These are phyloP conservation scores for Telfairia occidentalis DNA, from an alignment of 331 rosid species.

Conservation along the genomic window DNA sequence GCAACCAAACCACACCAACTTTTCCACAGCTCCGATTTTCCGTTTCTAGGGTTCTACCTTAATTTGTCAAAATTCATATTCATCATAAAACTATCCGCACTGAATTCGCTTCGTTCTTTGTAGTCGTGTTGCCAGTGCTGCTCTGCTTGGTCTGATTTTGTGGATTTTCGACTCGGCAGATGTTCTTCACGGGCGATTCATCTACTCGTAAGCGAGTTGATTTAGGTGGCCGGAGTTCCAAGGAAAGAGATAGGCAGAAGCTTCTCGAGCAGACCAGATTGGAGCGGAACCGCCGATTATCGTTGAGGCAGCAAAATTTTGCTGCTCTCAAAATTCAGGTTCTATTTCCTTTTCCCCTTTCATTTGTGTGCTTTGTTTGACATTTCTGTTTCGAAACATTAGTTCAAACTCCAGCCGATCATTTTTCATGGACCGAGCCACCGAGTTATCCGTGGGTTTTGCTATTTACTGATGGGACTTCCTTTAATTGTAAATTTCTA, in stretches of 20 bases:
- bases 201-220: constrained; percentile 93
- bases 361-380: not conserved
- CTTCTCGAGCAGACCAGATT: constrained; percentile 81
- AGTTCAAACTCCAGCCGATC: not conserved
- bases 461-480: not conserved
- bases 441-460: not conserved
- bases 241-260: constrained; percentile 84
- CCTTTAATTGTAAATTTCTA: not conserved
- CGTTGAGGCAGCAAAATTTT: constrained; percentile 61
- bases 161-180: constrained; percentile 13
- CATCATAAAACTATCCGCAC: not conserved
- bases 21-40: not conserved
- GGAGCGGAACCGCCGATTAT: constrained; percentile 64
- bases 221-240: constrained; percentile 90
- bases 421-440: not conserved
- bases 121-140: not conserved
- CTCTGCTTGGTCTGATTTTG: not conserved
- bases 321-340: constrained; percentile 79
- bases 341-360: constrained; percentile 2
- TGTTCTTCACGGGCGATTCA: constrained; percentile 95
- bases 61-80: not conserved
- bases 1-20: not conserved
- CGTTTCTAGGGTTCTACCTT: not conserved
- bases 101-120: not conserved
- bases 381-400: too few relatives aligned